Conservation (phyloP, 768 basidiomycete species). For the Neoboletus magnificus region DNA sequence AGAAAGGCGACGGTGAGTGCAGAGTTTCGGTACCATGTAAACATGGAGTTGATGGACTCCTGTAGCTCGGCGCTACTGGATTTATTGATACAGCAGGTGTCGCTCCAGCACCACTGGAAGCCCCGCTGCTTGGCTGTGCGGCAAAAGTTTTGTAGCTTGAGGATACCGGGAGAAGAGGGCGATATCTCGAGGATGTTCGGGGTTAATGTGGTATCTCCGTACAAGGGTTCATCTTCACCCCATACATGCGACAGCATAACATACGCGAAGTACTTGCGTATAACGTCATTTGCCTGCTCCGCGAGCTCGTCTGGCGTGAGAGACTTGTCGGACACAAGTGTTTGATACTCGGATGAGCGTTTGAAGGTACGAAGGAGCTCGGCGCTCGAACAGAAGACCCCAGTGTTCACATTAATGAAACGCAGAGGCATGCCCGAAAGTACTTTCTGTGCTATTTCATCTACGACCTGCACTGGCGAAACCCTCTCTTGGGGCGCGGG, state of each 20-base stretch:
- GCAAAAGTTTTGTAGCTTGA: slow-evolving; percentile 25
- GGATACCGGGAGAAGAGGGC: slow-evolving; percentile 13
- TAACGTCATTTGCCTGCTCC: slow-evolving; percentile 12
- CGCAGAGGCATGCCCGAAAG: slow-evolving; percentile 23
- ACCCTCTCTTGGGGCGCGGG: slow-evolving; percentile 7
- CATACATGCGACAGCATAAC: slow-evolving; percentile 30
- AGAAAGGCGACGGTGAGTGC: slow-evolving; percentile 31
- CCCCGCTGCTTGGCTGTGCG: slow-evolving; percentile 13
- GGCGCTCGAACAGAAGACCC: slow-evolving; percentile 15
- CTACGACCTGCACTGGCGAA: slow-evolving; percentile 9
- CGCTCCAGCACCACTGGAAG: slow-evolving; percentile 29
- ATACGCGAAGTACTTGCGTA: slow-evolving; percentile 24
- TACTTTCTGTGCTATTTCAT: slow-evolving; percentile 17
- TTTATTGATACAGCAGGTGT: slow-evolving; percentile 32
- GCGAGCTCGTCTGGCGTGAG: slow-evolving; percentile 5
- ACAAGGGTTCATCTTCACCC: slow-evolving; percentile 26
- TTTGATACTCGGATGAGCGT: slow-evolving; percentile 8
- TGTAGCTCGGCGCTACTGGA: slow-evolving; percentile 29
- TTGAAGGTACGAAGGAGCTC: slow-evolving; percentile 20
- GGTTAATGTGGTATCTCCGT: slow-evolving; percentile 13
- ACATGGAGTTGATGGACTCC: slow-evolving; percentile 34
- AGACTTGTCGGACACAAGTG: slow-evolving; percentile 11
- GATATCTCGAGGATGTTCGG: slow-evolving; percentile 17
- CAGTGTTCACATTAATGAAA: slow-evolving; percentile 19
- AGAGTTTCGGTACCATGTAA: slow-evolving; percentile 31